Evolutionary conservation across 2,329 filamentous ascomycete genomes (phyloP), one percentile per base, ranked within the genome.

Genomic region (Aspergillus candidus): DNA sequence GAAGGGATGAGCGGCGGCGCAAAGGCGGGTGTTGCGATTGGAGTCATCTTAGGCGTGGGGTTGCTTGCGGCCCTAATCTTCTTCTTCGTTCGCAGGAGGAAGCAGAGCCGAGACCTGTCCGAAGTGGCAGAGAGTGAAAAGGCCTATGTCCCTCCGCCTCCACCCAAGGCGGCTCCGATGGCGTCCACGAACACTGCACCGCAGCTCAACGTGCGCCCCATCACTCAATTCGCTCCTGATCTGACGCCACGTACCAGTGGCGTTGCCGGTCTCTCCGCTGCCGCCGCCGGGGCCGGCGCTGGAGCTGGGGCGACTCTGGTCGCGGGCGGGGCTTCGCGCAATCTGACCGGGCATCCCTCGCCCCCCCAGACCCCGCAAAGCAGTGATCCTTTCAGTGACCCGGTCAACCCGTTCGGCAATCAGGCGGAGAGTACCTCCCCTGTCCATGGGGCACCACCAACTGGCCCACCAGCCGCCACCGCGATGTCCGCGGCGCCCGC

Each of bases 11-110:
- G 68, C 2, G 59, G 60, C 12, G 71, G 70, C 40, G 72, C 69
- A 27, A 93, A 88, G 67, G 90, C 88, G 35, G 93, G 93, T 48
- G 78, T 96, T 49, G 88, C 84, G 5, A 82, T 96, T 61, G 90
- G 89, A 58, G 80, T 94, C 38, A 68, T 96, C 29, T 73, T 84
- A 6, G 79, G 79, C 38, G 56, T 95, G 18, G 78, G 83, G 29
- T 66, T 83, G 2, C 62, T 93, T 18, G 79, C 81, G 27, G 71
- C 82, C n/a, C 63, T 86, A 15, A 73, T 86, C 14, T 84, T 88
- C 60, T 82, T 94, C 64, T 64, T 88, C 48, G 77, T 89, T 61
- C 83, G 78, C 60, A 87, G 84, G 73, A 86, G 84, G 75, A 79
- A 83, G 63, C 71, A 76, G 51, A 63, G 71, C 49, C 69, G 78